Evolutionary conservation across 2,329 filamentous ascomycete species (phyloP).

Genomic region (Lecanicillium sp.): DNA sequence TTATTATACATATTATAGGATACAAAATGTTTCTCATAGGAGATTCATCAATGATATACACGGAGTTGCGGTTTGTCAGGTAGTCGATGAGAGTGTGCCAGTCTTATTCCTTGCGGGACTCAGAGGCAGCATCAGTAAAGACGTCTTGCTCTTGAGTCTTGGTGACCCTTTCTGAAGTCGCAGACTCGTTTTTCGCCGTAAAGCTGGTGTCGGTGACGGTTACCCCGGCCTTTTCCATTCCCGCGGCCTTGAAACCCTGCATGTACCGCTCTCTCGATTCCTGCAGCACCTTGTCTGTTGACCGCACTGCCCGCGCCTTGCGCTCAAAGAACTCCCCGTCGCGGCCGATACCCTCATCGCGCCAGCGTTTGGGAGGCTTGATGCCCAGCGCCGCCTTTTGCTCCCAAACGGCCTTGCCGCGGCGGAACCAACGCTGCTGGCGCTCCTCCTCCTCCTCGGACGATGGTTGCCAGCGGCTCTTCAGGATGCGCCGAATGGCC

Average conservation of each 20-base stretch:
- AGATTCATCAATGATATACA: neutral
- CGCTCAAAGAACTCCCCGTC: constrained; percentile 37
- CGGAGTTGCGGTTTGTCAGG: too few relatives aligned
- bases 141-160: too few relatives aligned
- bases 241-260: constrained; percentile 18
- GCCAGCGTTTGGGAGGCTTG: constrained; percentile 57
- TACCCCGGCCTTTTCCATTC: too few relatives aligned
- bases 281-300: constrained; percentile 7
- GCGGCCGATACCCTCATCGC: constrained; percentile 45
- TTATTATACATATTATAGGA: neutral
- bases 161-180: too few relatives aligned
- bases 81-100: too few relatives aligned
- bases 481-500: constrained; percentile 79
- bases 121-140: too few relatives aligned
- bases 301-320: constrained; percentile 21
- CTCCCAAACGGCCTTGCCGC: constrained; percentile 55
- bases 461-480: constrained; percentile 64
- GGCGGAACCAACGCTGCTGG: constrained; percentile 54
- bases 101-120: too few relatives aligned
- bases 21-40: too few relatives aligned
- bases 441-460: constrained; percentile 52
- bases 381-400: constrained; percentile 53
- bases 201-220: too few relatives aligned
- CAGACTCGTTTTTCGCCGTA: too few relatives aligned
- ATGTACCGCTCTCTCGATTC: constrained; percentile 23